phyloP scores from a whole-genome alignment of 2,329 filamentous ascomycete species.

The Berkeleyomyces rouxiae region DNA sequence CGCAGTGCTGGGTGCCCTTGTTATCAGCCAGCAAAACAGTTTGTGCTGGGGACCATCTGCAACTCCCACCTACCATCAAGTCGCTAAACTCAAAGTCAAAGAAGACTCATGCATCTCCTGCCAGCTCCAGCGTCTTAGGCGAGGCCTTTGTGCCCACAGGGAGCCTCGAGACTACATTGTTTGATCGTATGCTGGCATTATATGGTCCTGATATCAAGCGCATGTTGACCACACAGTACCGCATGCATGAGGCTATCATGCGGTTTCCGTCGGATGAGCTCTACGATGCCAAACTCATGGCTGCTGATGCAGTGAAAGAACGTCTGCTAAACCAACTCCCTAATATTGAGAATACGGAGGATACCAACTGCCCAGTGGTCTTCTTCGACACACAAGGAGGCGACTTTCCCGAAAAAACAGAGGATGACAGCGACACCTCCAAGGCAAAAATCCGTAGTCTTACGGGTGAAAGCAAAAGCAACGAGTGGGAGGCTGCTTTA shows the following conservation, averaged over 20 bases:
- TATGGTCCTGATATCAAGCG: conserved; percentile 75
- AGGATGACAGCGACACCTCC: conserved; percentile 46
- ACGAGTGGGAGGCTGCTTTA: conserved; percentile 73
- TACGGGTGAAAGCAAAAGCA: conserved; percentile 59
- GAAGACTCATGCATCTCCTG: conserved; percentile 19
- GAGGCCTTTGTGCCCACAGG: conserved; percentile 16
- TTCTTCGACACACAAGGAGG: conserved; percentile 96
- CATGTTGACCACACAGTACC: conserved; percentile 94
- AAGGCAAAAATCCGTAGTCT: conserved; percentile 29
- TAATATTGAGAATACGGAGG: conserved; percentile 64
- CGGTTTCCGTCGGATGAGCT: conserved; percentile 77
- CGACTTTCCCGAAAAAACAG: conserved; percentile 68
- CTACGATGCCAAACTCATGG: conserved; percentile 67
- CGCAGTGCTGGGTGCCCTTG: conserved; percentile 91
- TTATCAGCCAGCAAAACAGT: conserved; percentile 69
- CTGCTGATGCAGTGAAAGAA: conserved; percentile 59
- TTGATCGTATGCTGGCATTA: conserved; percentile 68
- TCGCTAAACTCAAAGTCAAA: conserved; percentile 40
- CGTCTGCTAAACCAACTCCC: conserved; percentile 44
- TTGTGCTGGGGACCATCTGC: conserved; percentile 84
- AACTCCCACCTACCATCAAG: conserved; percentile 90
- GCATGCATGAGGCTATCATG: conserved; percentile 96
- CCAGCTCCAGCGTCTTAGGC: neutral
- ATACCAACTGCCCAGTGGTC: conserved; percentile 72
- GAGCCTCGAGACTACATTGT: conserved; percentile 70